Evolutionary conservation across 2,329 filamentous ascomycete species (phyloP).

Genomic region (Lanzia echinophila): DNA sequence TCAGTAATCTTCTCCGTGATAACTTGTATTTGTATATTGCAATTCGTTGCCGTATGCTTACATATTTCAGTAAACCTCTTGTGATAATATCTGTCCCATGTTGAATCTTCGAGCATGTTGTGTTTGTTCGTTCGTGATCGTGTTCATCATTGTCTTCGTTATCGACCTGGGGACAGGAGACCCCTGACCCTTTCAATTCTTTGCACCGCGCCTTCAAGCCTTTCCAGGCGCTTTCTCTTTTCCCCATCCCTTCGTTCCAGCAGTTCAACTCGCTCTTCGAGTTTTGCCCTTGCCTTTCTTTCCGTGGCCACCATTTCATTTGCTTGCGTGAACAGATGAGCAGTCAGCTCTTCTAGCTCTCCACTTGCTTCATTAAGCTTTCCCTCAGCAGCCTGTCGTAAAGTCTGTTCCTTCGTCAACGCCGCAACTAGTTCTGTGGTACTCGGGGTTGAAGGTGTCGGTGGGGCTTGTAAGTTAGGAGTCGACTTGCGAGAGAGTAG

Average conservation of each 20-base stretch:
- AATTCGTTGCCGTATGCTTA: slow-evolving; percentile 13
- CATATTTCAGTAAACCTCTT: slow-evolving; percentile 18
- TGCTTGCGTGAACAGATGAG: slow-evolving; percentile 70
- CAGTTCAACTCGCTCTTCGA: slow-evolving; percentile 63
- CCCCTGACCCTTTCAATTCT: slow-evolving; percentile 65
- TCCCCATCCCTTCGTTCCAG: slow-evolving; percentile 65
- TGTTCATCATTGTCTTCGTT: slow-evolving; percentile 14
- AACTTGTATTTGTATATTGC: not conserved
- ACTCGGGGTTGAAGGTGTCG: slow-evolving; percentile 21
- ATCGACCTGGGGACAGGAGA: slow-evolving; percentile 40
- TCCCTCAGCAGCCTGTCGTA: slow-evolving; percentile 63
- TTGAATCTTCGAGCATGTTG: not conserved
- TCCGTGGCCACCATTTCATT: slow-evolving; percentile 84
- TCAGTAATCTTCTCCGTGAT: not conserved
- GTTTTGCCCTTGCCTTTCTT: slow-evolving; percentile 59
- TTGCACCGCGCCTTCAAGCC: slow-evolving; percentile 62
- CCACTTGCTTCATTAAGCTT: slow-evolving; percentile 58
- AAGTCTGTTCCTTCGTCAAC: slow-evolving; percentile 57
- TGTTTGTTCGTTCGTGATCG: not conserved
- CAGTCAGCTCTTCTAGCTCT: slow-evolving; percentile 74
- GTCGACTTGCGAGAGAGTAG: slow-evolving; percentile 46
- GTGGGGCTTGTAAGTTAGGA: slow-evolving; percentile 31
- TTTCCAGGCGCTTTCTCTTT: slow-evolving; percentile 61
- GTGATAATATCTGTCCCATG: slow-evolving; percentile 8
- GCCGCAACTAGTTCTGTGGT: slow-evolving; percentile 52